Evolutionary conservation across 495 filamentous ascomycete species (phyloP), one percentile per base, ranked within the genome.

Genomic region (Thermochaetoides thermophila): DNA sequence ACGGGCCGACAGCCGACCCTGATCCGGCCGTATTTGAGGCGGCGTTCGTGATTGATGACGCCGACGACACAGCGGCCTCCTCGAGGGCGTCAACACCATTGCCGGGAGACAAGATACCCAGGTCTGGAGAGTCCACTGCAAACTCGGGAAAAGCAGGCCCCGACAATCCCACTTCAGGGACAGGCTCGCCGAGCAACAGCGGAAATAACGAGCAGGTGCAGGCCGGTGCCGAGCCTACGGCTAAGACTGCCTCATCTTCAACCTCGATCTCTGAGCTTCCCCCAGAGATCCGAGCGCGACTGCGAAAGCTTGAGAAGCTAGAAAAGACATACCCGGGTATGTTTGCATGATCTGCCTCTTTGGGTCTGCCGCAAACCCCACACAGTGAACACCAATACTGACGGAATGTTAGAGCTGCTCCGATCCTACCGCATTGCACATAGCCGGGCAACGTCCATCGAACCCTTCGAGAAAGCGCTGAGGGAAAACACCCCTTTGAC

Each of bases 351-450:
- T 4, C 27, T 19, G 15, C 29, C 15, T 6, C 3, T 1, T 7
- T 18, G 4, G 16, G 2, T 4, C 14, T 13, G 25, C 25, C 25
- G 4, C 4, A n/a, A 5, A 4, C 11, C 14, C 10, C 25, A 5
- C 10, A n/a, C 4, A n/a, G 25, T 5, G 7, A 8, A 8, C 9
- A 6, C 27, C 30, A 18, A 35, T 30, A 2, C 12, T 17, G 15
- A 11, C 33, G n/a, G 17, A 6, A 12, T 30, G 13, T 9, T 34
- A 91, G 89, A 96, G 44, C 68, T 97, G 0, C 65, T 96, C 31
- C 79, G 83, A 25, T 89, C 85, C 2, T 97, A 97, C 54, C 75
- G 83, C 30, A 72, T 81, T 30, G 87, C 87, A 3, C 89, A 96
- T 57, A 74, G 82, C 18, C 74, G 83, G 18, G 81, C 84, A 18